Conservation (phyloP, 2,329 filamentous ascomycete genomes). For the Fusarium napiforme region DNA sequence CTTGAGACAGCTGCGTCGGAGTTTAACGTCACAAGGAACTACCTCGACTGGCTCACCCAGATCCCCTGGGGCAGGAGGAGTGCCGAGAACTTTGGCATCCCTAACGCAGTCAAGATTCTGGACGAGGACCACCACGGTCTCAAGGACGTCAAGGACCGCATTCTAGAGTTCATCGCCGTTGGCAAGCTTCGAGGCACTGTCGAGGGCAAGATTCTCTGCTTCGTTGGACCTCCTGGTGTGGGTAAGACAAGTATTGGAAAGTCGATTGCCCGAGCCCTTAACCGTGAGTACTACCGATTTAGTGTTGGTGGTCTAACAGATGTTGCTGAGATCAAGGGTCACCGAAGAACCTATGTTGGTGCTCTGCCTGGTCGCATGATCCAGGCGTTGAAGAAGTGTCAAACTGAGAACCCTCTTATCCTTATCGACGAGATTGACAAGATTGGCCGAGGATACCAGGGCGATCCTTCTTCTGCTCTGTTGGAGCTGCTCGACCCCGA, state of each 20-base stretch:
- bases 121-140: constrained; percentile 97
- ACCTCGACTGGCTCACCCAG: constrained; percentile 98
- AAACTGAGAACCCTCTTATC: constrained; percentile 97
- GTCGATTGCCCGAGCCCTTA: constrained; percentile 93
- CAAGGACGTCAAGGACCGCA: constrained; percentile 98
- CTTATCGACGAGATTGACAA: constrained; percentile 99
- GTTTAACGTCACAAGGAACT: constrained; percentile 98
- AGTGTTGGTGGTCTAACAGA: constrained; percentile 96
- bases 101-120: constrained; percentile 87
- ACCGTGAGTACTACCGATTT: constrained; percentile 97
- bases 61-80: constrained; percentile 97
- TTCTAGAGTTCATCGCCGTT: constrained; percentile 97
- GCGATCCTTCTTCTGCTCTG: constrained; percentile 92
- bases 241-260: constrained; percentile 99
- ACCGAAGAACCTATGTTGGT: constrained; percentile 94
- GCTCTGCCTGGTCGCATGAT: constrained; percentile 96
- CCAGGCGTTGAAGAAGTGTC: constrained; percentile 97
- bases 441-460: constrained; percentile 95
- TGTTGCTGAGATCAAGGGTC: constrained; percentile 98
- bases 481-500: constrained; percentile 95
- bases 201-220: constrained; percentile 97
- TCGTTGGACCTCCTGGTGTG: constrained; percentile 96
- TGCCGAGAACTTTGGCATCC: constrained; percentile 95
- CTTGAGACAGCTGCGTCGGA: constrained; percentile 96
- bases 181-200: constrained; percentile 97